phyloP scores from a whole-genome alignment of 2,329 filamentous ascomycete species.

The Colletotrichum musae region DNA sequence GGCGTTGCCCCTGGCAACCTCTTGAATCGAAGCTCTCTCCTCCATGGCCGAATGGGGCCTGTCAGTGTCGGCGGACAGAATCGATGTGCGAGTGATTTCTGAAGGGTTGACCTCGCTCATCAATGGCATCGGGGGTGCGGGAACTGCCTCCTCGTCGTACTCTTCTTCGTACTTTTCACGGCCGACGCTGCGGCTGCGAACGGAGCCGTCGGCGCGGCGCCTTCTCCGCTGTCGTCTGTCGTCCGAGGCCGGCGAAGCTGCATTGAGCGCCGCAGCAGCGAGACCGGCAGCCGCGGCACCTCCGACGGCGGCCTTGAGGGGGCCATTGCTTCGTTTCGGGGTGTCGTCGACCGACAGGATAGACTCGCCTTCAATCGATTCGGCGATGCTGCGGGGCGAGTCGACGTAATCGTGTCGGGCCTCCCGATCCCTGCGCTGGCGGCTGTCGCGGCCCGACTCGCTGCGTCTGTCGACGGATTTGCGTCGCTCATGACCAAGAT shows the following conservation, averaged over 20 bases:
- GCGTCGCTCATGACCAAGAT: constrained; percentile 71
- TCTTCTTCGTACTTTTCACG: constrained; percentile 64
- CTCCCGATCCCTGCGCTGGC: constrained; percentile 60
- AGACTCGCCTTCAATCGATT: constrained; percentile 58
- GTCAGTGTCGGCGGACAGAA: constrained; percentile 85
- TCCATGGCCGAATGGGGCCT: constrained; percentile 78
- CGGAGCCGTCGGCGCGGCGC: constrained; percentile 64
- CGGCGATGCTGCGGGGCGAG: constrained; percentile 63
- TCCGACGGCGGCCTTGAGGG: constrained; percentile 60
- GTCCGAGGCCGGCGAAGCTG: constrained; percentile 60
- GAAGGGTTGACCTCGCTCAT: constrained; percentile 89
- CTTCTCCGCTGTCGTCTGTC: constrained; percentile 68
- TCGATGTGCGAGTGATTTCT: constrained; percentile 89
- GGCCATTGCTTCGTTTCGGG: constrained; percentile 60
- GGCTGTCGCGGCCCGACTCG: constrained; percentile 67
- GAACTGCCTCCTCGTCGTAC: constrained; percentile 70
- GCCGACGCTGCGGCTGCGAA: constrained; percentile 60
- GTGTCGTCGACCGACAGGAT: constrained; percentile 59
- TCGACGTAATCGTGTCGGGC: constrained; percentile 69
- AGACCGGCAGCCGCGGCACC: constrained; percentile 59
- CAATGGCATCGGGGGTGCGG: constrained; percentile 84
- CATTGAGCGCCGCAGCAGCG: constrained; percentile 53
- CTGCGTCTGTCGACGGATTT: constrained; percentile 72
- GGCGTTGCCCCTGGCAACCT: constrained; percentile 71
- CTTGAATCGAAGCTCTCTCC: constrained; percentile 72